Conservation (phyloP, 1,284 basidiomycete genomes). For the Microbotryum silenes-acaulis region DNA sequence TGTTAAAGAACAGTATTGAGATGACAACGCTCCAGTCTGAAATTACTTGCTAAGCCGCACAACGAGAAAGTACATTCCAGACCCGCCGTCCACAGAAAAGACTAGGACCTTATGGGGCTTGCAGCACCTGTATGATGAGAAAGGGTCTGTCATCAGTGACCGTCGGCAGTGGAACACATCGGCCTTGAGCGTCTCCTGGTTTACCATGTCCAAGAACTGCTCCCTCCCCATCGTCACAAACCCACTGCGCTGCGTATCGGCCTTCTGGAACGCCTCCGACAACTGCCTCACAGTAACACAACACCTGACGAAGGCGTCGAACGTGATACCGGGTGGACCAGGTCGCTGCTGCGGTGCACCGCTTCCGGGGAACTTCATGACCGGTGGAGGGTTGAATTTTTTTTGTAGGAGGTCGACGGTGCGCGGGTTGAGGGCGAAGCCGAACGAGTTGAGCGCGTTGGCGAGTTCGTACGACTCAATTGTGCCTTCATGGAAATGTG, state of each 20-base stretch:
- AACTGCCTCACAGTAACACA: constrained; percentile 8
- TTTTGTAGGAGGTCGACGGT: constrained; percentile 25
- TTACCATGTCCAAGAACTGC: constrained; percentile 19
- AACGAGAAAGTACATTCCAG: too few species aligned
- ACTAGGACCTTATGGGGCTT: too few species aligned
- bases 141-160: too few species aligned
- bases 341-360: not conserved
- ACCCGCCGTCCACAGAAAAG: too few species aligned
- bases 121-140: too few species aligned
- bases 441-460: constrained; percentile 25
- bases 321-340: constrained; percentile 20
- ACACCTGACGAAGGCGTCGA: constrained; percentile 4
- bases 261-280: constrained; percentile 15
- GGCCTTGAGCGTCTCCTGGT: too few species aligned
- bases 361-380: not conserved
- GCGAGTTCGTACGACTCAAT: constrained; percentile 28
- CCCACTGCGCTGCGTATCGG: constrained; percentile 16
- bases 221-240: constrained; percentile 16
- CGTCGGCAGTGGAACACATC: too few species aligned
- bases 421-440: constrained; percentile 25
- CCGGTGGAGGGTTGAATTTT: constrained; percentile 21
- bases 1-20: too few species aligned
- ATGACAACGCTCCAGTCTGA: too few species aligned
- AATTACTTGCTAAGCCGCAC: too few species aligned
- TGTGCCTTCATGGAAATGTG: constrained; percentile 2